Percentiles rank a stretch among this genome's conserved stretches.
phyloP scores from a whole-genome alignment of 2,329 filamentous ascomycete genomes.

The Plenodomus tracheiphilus region DNA sequence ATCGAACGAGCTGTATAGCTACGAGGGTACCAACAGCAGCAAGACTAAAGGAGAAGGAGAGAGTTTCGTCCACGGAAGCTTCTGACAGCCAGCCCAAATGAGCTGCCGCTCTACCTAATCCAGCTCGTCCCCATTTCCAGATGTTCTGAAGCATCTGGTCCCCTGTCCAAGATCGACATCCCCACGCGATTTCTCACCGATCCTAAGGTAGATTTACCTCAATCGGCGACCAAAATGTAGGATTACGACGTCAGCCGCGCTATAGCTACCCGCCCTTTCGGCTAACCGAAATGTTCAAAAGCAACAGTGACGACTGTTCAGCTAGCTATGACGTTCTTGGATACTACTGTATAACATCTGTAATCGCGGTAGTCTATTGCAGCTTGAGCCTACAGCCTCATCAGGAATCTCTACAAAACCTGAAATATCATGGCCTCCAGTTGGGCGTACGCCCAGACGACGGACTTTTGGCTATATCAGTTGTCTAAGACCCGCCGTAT shows the following conservation, averaged over 20 bases:
- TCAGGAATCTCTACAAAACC: too few species aligned
- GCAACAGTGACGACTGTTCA: too few species aligned
- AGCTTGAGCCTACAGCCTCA: too few species aligned
- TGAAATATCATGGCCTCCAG: too few species aligned
- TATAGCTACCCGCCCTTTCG: slow-evolving; percentile 1
- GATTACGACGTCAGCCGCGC: slow-evolving; percentile 15
- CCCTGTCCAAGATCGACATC: slow-evolving; percentile 9
- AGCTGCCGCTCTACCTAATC: not conserved
- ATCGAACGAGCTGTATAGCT: slow-evolving; percentile 39
- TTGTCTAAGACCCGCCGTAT: too few species aligned
- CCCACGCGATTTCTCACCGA: slow-evolving; percentile 10
- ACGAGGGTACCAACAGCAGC: too few species aligned
- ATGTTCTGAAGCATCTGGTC: slow-evolving; percentile 2
- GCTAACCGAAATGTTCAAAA: too few species aligned
- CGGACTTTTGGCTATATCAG: too few species aligned
- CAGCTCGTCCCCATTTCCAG: slow-evolving; percentile 3
- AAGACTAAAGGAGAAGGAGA: not conserved
- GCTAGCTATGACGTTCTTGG: too few species aligned
- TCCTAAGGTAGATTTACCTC: slow-evolving; percentile 7
- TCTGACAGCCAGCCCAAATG: not conserved
- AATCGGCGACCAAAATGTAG: slow-evolving; percentile 24
- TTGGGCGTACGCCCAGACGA: too few species aligned
- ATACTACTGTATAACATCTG: too few species aligned
- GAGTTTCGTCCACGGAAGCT: not conserved
- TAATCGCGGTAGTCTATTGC: too few species aligned